A percentile compares a stretch with the other conserved stretches of the same genome.
Evolutionary conservation across 148 eudicot genomes (phyloP).

Genomic region (Oxyria digyna): DNA sequence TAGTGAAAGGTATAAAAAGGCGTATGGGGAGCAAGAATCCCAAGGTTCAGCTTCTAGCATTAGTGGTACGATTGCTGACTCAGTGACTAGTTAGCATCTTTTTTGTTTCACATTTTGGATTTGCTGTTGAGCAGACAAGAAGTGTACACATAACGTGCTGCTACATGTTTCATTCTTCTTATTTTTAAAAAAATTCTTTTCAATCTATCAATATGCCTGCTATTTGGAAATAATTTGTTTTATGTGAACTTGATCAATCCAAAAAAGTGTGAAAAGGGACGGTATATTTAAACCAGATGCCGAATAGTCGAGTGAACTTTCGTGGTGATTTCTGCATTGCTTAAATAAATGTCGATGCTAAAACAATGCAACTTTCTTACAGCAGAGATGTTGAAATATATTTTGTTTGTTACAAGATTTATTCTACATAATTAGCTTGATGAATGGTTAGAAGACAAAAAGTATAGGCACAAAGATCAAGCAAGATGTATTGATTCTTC

Average conservation of each 20-base stretch:
- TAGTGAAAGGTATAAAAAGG: slow-evolving; percentile 76
- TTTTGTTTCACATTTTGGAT: neutral
- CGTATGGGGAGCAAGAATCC: slow-evolving; percentile 75
- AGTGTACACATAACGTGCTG: neutral
- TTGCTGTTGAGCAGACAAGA: neutral
- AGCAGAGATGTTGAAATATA: neutral
- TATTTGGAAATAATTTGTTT: neutral
- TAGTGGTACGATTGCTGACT: slow-evolving; percentile 39
- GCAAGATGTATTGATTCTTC: neutral
- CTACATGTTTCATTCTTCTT: neutral
- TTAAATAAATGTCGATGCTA: neutral
- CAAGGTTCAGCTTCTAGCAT: slow-evolving; percentile 83
- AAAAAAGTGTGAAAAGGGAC: neutral
- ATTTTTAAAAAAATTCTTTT: neutral
- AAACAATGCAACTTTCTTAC: neutral
- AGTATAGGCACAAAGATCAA: neutral
- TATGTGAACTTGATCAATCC: neutral
- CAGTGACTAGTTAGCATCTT: neutral
- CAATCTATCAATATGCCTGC: neutral
- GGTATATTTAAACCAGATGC: neutral
- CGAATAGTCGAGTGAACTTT: neutral
- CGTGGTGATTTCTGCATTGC: neutral
- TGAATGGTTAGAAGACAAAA: neutral
- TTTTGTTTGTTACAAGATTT: neutral
- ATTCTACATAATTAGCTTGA: neutral